These are phyloP conservation scores for Trichoderma simmonsii DNA, from an alignment of 2,329 filamentous ascomycete species.

Conservation along the genomic window DNA sequence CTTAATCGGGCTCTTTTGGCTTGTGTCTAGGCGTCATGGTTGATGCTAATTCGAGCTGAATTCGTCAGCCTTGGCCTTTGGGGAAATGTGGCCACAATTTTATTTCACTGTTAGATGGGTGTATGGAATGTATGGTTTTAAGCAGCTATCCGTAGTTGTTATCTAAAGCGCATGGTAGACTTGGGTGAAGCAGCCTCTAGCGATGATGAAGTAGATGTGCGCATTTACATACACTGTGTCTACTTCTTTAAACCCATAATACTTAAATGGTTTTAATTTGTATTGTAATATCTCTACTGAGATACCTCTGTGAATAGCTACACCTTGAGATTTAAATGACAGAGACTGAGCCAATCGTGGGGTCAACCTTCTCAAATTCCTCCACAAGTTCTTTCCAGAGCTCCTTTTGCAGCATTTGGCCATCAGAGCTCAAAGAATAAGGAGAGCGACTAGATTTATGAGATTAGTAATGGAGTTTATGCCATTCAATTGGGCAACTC, in stretches of 20 bases:
- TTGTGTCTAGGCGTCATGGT: neutral
- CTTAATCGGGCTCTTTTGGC: neutral
- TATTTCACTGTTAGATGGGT: neutral
- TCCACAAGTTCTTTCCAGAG: neutral
- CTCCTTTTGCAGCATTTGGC: neutral
- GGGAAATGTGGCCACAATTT: neutral
- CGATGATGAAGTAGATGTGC: neutral
- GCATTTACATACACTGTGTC: neutral
- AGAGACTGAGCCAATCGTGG: neutral
- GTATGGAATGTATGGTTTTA: neutral
- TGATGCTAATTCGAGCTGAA: neutral
- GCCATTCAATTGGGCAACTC: neutral
- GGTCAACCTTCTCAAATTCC: neutral
- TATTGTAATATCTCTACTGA: no score
- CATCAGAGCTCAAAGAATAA: neutral
- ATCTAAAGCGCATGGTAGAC: neutral
- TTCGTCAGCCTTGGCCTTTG: neutral
- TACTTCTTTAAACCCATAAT: no score
- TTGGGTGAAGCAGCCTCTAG: neutral
- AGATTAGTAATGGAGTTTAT: neutral
- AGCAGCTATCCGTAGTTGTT: neutral
- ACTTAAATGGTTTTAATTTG: no score
- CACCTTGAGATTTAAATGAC: neutral
- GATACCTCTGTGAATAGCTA: neutral
- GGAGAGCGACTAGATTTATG: neutral